Percentiles rank a stretch among this genome's conserved stretches.
These are phyloP conservation scores for Trichoderma orchidacearum DNA, from an alignment of 495 filamentous ascomycete genomes.

Conservation along the genomic window DNA sequence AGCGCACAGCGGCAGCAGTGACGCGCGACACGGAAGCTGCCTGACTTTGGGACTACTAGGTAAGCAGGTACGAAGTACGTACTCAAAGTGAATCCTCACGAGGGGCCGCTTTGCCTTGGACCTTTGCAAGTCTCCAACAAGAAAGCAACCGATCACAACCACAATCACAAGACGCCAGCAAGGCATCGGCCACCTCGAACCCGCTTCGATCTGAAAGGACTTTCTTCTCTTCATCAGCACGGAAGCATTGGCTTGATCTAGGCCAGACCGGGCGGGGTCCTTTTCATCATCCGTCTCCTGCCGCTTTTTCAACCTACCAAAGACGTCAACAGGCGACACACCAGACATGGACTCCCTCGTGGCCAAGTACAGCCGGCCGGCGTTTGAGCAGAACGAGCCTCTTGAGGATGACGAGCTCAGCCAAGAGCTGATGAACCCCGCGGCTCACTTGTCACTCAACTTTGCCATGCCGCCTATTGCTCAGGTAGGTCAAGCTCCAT, in stretches of 20 bases:
- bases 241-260: background rate
- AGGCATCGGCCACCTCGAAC: background rate
- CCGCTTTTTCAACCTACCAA: too few species aligned
- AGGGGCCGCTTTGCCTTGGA: background rate
- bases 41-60: background rate
- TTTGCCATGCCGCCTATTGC: conserved; percentile 91
- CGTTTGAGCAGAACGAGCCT: conserved; percentile 52
- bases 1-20: background rate
- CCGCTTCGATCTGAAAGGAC: background rate
- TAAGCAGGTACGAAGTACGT: background rate
- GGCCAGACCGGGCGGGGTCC: background rate
- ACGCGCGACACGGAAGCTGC: conserved; percentile 4
- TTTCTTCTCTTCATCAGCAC: background rate
- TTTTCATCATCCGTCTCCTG: background rate
- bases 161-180: background rate
- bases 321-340: background rate
- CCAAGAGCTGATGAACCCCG: conserved; percentile 55
- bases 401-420: conserved; percentile 52
- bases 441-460: conserved; percentile 63
- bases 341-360: conserved; percentile 71
- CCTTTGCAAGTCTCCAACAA: background rate
- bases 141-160: background rate
- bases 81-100: too few species aligned
- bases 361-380: conserved; percentile 68
- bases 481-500: conserved; percentile 44